Conservation (phyloP, 192 early-diverging fungal species). For the Coemansia sp. region DNA sequence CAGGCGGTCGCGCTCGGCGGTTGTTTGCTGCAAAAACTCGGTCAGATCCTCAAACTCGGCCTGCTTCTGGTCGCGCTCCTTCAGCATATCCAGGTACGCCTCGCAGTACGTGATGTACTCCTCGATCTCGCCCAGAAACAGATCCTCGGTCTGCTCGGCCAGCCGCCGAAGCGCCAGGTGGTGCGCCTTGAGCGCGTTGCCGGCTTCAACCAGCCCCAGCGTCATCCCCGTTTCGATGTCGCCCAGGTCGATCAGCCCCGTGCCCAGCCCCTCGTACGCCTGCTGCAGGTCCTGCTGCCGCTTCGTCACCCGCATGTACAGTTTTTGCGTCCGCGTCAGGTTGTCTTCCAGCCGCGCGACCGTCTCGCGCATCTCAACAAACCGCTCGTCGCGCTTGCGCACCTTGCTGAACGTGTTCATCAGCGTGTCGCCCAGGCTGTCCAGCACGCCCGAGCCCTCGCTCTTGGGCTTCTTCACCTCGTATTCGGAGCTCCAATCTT, state of each 20-base stretch:
- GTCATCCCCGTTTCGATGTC: constrained; percentile 84
- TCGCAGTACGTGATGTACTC: constrained; percentile 72
- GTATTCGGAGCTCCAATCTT: constrained; percentile 63
- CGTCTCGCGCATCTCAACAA: constrained; percentile 75
- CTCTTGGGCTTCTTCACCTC: constrained; percentile 53
- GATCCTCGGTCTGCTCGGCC: constrained; percentile 51
- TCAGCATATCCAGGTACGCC: constrained; percentile 63
- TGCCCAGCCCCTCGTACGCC: constrained; percentile 78
- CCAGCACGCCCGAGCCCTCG: constrained; percentile 62
- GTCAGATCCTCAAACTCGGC: constrained; percentile 89
- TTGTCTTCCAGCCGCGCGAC: constrained; percentile 85
- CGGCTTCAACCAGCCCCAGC: constrained; percentile 68
- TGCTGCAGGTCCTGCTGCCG: constrained; percentile 73
- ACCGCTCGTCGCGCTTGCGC: constrained; percentile 81
- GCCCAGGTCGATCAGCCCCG: constrained; percentile 68
- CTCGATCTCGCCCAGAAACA: constrained; percentile 72
- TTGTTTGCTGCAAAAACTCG: constrained; percentile 67
- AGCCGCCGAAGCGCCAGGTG: constrained; percentile 64
- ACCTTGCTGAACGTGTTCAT: constrained; percentile 89
- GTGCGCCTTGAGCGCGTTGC: constrained; percentile 67
- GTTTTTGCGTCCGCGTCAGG: constrained; percentile 76
- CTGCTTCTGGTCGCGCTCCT: constrained; percentile 90
- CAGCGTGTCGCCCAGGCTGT: constrained; percentile 77
- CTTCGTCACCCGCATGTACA: constrained; percentile 71
- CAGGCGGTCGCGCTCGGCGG: constrained; percentile 68